Evolutionary conservation across 1,284 basidiomycete genomes (phyloP), one percentile per base, ranked within the genome.

Genomic region (Cystobasidium sp.): DNA sequence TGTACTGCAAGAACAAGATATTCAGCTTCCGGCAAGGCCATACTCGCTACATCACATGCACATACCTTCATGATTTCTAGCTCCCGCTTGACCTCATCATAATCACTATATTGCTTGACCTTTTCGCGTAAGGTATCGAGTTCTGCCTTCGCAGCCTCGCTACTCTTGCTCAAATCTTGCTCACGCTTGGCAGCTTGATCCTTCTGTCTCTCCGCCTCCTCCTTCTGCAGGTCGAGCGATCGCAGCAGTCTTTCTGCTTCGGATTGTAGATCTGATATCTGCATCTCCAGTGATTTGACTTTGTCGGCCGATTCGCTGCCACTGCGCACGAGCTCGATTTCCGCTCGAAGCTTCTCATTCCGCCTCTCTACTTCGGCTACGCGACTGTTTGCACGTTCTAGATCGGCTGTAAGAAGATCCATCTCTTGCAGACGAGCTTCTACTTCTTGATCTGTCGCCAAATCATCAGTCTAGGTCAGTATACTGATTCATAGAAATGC

Each of bases 1-100:
- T 94, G 79, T 90, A 96, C 94, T 97, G 79, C 12, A n/a, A 22
- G 18, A 39, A 22, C 39, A 14, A 0, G n/a, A 39, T 0, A 22
- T 20, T n/a, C 22, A 49, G 20, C 20, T 9, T 61, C 51, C 16
- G 37, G 74, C n/a, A 7, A 59, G 58, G 16, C 20, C 51, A 64
- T 71, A 31, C 61, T 9, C 14, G 56, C 41, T 6, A 39, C 18
- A 43, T n/a, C 24, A 65, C 51, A 7, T 20, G 6, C 1, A 78
- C 85, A 31, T 68, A 92, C 94, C 88, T 97, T 97, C 92, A 97
- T 92, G 78, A 97, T 96, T 80, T 94, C 94, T 24, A 97, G 86
- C 82, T 97, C 95, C 53, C 94, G 89, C 84, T 97, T 97, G 81
- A 97, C 89, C 83, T 97, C 94, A 79, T 97, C 94, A 79, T 97